Evolutionary conservation across 805 yeast species (phyloP).

Genomic region (Ogataea polymorpha): DNA sequence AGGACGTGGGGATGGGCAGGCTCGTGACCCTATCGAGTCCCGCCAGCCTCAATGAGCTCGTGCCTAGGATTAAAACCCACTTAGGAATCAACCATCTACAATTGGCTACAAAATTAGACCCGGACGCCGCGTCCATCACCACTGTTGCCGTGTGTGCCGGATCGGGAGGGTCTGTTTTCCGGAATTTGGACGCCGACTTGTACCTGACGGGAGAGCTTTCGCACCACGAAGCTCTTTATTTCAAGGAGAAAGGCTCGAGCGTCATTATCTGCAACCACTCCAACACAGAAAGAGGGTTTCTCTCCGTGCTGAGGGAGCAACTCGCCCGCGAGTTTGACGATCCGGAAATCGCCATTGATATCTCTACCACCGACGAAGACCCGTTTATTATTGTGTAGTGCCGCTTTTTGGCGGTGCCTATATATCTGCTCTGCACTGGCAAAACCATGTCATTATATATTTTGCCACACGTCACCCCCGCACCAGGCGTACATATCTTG

Average conservation of each 20-base stretch:
- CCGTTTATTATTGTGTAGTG: conserved; percentile 39
- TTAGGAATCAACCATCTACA: conserved; percentile 59
- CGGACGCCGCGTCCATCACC: conserved; percentile 35
- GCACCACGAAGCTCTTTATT: conserved; percentile 82
- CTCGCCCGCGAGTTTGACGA: conserved; percentile 41
- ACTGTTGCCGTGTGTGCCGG: conserved; percentile 92
- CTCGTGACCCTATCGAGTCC: conserved; percentile 47
- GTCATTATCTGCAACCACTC: conserved; percentile 85
- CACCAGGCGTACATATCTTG: neutral
- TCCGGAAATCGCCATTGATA: conserved; percentile 38
- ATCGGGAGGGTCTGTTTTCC: conserved; percentile 79
- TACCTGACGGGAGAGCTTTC: conserved; percentile 90
- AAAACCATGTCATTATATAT: neutral
- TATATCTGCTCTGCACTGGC: too few species aligned
- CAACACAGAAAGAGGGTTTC: conserved; percentile 88
- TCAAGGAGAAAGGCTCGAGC: conserved; percentile 66
- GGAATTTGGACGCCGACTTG: conserved; percentile 59
- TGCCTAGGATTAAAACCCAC: conserved; percentile 49
- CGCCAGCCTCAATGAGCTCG: conserved; percentile 41
- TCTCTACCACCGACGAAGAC: conserved; percentile 42
- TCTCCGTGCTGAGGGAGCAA: conserved; percentile 50
- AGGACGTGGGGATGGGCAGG: conserved; percentile 82
- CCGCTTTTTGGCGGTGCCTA: neutral
- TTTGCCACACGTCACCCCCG: neutral
- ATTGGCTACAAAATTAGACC: conserved; percentile 44